Evolutionary conservation across 1,284 basidiomycete species (phyloP), one percentile per base, ranked within the genome.

Genomic region (Ustilago trichophora): DNA sequence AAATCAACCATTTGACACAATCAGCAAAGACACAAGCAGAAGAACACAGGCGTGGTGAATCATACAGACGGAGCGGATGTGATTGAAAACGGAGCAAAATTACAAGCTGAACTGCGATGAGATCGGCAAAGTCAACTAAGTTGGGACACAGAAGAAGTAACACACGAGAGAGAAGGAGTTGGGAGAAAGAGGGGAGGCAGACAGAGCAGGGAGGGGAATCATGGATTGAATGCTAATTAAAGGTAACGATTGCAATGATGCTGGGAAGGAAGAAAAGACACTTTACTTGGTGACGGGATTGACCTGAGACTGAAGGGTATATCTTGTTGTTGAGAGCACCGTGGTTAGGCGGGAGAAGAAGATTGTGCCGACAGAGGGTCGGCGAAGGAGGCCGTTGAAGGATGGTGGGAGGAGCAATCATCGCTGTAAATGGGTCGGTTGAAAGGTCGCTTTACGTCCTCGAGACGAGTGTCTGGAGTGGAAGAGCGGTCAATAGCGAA

Each of bases 391-490:
- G 26, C 15, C 2, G 32, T 43, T 0, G 45, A 16, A 27, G 49
- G 16, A 8, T 18, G n/a, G 5, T 37, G 36, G 6, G 40, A 16
- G 3, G 24, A 6, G 9, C 21, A 36, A 7, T 49, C 45, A 24
- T 49, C 47, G 24, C 13, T 25, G 27, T 45, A 43, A 37, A 40
- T 10, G 27, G 53, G 45, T 12, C 60, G 53, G 34, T 46, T 68
- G 50, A 68, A 62, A 3, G 65, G 65, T 5, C 65, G 58, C 38
- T 62, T 68, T 34, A 63, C 50, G 9, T 68, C 65, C 49, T 68
- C 65, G 13, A 68, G 54, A 26, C 65, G 58, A 18, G 58, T 63
- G 42, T 68, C 65, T n/a, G 65, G 65, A 9, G 65, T 68, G 25
- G 65, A 62, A 10, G 65, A 68, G 37, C 65, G 58, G 15, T 68